A percentile compares a stretch with the other conserved stretches of the same genome.
Evolutionary conservation across 2,329 filamentous ascomycete species (phyloP).

Genomic region (Cladosporium sp.): DNA sequence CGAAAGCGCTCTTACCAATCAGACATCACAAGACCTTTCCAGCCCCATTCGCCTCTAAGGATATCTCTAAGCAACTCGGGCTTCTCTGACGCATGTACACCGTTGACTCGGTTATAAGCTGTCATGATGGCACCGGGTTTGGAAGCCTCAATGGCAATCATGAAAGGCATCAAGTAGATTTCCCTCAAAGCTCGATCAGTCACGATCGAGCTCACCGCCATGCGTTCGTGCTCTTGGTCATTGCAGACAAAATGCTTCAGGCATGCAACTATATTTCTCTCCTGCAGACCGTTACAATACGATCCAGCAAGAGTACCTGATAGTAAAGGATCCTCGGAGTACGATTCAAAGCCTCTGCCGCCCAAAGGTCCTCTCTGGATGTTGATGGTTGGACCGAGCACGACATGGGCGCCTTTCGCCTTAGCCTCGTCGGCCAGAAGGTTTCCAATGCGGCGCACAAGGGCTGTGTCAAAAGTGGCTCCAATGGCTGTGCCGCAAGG

Average conservation of each 20-base stretch:
- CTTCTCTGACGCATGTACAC: conserved; percentile 61
- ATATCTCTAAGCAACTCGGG: conserved; percentile 61
- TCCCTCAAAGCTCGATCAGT: conserved; percentile 61
- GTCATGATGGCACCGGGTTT: conserved; percentile 53
- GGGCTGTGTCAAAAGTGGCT: conserved; percentile 5
- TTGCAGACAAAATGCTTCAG: conserved; percentile 76
- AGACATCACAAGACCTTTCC: conserved; percentile 51
- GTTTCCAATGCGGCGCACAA: conserved; percentile 9
- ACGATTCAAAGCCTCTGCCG: conserved; percentile 82
- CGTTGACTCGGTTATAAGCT: conserved; percentile 69
- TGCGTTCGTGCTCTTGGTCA: conserved; percentile 63
- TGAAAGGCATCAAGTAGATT: conserved; percentile 67
- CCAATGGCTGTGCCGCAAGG: conserved; percentile 53
- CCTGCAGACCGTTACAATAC: conserved; percentile 59
- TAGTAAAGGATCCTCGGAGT: conserved; percentile 73
- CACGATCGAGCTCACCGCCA: conserved; percentile 58
- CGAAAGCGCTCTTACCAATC: conserved; percentile 53
- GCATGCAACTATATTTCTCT: conserved; percentile 66
- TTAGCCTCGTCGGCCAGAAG: conserved; percentile 24
- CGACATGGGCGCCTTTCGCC: conserved; percentile 26
- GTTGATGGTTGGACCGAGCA: conserved; percentile 25
- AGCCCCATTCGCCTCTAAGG: conserved; percentile 64
- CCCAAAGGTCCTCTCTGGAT: conserved; percentile 38
- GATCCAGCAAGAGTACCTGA: conserved; percentile 65
- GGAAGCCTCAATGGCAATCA: conserved; percentile 52